Evolutionary conservation across 23 red algal species (phyloP).

Genomic region (Gracilariopsis chorda): DNA sequence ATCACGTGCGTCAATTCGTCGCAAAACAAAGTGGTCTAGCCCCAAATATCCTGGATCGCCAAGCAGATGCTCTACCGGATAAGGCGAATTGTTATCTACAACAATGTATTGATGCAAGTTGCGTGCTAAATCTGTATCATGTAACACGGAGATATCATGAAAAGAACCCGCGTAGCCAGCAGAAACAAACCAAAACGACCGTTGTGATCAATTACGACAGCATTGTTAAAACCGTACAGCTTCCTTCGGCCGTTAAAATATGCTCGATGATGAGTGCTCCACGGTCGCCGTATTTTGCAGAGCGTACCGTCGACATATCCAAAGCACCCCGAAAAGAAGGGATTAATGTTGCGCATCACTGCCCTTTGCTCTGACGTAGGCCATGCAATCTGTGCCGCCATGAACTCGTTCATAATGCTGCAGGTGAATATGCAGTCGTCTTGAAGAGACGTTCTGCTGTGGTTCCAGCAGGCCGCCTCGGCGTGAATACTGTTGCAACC

Average conservation of each 20-base stretch:
- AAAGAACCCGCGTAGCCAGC: background rate
- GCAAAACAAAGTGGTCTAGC: background rate
- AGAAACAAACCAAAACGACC: background rate
- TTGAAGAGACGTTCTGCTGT: too few species aligned
- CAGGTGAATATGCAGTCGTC: too few species aligned
- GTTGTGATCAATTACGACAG: background rate
- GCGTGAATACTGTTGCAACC: too few species aligned
- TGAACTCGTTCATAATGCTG: too few species aligned
- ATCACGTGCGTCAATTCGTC: background rate
- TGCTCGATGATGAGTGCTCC: background rate
- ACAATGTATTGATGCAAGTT: background rate
- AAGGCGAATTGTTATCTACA: background rate
- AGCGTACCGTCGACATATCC: background rate
- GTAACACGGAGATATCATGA: background rate
- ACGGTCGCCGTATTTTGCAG: background rate
- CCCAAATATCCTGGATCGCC: conserved; percentile 1
- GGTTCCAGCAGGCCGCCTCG: too few species aligned
- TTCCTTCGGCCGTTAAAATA: background rate
- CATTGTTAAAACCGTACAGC: conserved; percentile 13
- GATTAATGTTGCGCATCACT: too few species aligned
- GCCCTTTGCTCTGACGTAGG: too few species aligned
- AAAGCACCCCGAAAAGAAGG: background rate
- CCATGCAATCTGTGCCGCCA: too few species aligned
- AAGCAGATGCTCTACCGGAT: background rate
- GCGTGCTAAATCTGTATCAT: background rate